Evolutionary conservation across 441 rosid species (phyloP).

Genomic region (Viola pubescens): DNA sequence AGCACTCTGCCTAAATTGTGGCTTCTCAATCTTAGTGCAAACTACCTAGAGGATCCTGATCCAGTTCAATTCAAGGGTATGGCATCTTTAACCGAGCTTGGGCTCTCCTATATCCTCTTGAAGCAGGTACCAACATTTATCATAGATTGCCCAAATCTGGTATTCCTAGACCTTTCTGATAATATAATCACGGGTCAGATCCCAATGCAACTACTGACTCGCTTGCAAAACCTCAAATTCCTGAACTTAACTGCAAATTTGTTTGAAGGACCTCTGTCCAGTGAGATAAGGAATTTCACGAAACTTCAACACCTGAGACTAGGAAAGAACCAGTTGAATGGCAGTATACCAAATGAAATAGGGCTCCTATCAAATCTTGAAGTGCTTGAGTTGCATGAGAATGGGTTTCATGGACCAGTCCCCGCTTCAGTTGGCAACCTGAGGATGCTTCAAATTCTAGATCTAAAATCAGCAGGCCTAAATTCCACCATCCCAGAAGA

Average conservation of each 20-base stretch:
- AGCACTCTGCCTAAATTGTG: conserved; percentile 11
- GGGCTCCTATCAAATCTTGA: conserved; percentile 22
- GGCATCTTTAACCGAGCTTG: conserved; percentile 19
- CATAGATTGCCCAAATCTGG: conserved; percentile 13
- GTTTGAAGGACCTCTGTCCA: conserved; percentile 22
- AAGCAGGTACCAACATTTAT: conserved; percentile 14
- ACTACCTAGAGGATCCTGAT: conserved; percentile 20
- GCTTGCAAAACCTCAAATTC: conserved; percentile 20
- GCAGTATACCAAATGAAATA: conserved; percentile 29
- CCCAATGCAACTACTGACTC: conserved; percentile 11
- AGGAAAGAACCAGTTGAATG: conserved; percentile 25
- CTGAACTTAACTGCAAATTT: conserved; percentile 29
- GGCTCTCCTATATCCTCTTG: conserved; percentile 10
- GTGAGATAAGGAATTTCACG: conserved; percentile 11
- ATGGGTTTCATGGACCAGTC: conserved; percentile 25
- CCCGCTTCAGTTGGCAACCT: conserved; percentile 20
- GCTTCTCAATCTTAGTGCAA: conserved; percentile 15
- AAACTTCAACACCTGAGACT: conserved; percentile 21
- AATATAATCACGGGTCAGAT: conserved; percentile 18
- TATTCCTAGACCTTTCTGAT: conserved; percentile 18
- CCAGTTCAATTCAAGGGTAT: conserved; percentile 18
- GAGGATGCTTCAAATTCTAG: conserved; percentile 12
- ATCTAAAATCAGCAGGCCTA: conserved; percentile 11
- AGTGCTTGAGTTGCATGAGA: conserved; percentile 21
- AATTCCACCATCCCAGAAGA: conserved; percentile 20